Base-by-base conservation (phyloP, 2,329 filamentous ascomycete species). In the Curvularia hawaiiensis region DNA sequence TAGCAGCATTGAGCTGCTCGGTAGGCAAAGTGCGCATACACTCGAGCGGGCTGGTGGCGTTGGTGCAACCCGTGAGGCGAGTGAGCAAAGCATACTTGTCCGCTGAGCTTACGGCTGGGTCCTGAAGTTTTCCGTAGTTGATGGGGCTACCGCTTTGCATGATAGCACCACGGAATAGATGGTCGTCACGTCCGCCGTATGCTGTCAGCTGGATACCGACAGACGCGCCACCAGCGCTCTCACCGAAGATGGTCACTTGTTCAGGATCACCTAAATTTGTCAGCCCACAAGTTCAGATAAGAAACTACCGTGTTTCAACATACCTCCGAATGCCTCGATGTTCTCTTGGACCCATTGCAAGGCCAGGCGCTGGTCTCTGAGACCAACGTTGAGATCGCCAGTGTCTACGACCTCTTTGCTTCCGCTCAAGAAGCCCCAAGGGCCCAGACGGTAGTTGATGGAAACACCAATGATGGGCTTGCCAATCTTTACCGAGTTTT, bases 401-500 rank as follows among this genome's bases (percentile, higher is more conserved):
- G 56, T 62, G n/a, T 71, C 58, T 8, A 61, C 51, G 26, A 74
- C 58, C 50, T 75, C 71, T 44, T 74, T 59, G 20, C 67, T 70
- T 40, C 71, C 70, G 26, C 83, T 81, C 24, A 90, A 73, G 69
- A 94, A 92, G 0, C 90, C 90, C 66, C 91, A 82, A 18, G 68
- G 64, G 54, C 65, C 67, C 39, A 90, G 78, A 12, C 88, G 82
- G 73, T 85, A 87, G 62, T 78, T 78, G 47, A 79, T 71, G 54
- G 55, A 75, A 3, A 79, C 75, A 1, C 63, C 75, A 35, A 86
- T 78, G 20, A 84, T 75, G 0, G 83, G 83, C 38, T 78, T 74
- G 0, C 76, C 79, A n/a, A 78, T 77, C 6, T 79, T 77, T 0
- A 75, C 71, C 0, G 80, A 80, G 16, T 82, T 68, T 57, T 79